Base-by-base conservation (phyloP, 2,329 filamentous ascomycete genomes). In the Myriosclerotinia scirpicola region DNA sequence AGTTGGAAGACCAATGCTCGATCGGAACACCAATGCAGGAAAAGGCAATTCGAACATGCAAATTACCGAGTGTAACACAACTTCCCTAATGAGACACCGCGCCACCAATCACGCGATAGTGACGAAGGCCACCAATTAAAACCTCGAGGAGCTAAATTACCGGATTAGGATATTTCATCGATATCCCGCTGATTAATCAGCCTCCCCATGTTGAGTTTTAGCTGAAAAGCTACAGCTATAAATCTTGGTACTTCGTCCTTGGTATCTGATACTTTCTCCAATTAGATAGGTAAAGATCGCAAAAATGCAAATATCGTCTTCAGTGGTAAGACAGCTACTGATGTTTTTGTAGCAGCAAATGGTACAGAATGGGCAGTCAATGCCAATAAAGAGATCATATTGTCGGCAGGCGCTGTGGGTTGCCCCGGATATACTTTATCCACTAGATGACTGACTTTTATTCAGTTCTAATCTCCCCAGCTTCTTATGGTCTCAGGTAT, bases 401-500 rank as follows among this genome's bases (percentile, higher is more conserved):
- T 65, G 4, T 65, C 62, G 2, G 53, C 62, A 9, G 62, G 42
- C 3, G 62, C 62, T 38, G 62, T 65, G 17, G 3, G 53, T 65
- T 34, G 5, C 36, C 30, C 42, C 11, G 11, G 34, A 40, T 5
- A 42, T 34, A 26, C 1, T 34, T 30, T 12, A 5, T n/a, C 20
- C 8, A 40, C 36, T 15, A 55, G 36, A 7, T 22, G 17, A 34
- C 38, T 64, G 15, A 64, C 61, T 20, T 40, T 26, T 14, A 38
- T 34, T 40, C n/a, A 65, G 44, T 65, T 65, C 26, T 54, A 58
- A 40, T 65, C 54, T 2, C 63, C 53, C 4, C 61, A 64, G n/a
- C 61, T 64, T 22, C 61, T 64, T 22, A 64, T 64, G 30, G 38
- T 64, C 50, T 64, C 52, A 36, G 61, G 52, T 34, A 48, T 64